Evolutionary conservation across 192 early-diverging fungal species (phyloP), one percentile per base, ranked within the genome.

Genomic region (Podila minutissima): DNA sequence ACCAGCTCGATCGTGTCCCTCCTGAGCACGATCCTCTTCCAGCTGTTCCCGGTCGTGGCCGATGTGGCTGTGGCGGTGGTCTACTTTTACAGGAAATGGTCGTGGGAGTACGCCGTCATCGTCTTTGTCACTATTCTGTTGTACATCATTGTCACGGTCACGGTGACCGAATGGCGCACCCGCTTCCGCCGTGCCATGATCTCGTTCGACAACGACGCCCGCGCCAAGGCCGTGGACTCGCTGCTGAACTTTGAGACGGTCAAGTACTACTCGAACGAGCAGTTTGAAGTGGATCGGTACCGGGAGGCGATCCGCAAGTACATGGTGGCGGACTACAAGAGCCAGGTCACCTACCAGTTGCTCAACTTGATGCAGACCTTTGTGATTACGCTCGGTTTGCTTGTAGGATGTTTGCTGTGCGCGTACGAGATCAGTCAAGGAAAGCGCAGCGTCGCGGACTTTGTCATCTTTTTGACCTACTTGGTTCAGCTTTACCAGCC

Each of bases 231-330:
- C 22, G 96, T 98, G 5, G 98, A 99, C 76, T 98, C 96, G 55
- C 82, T 99, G 64, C 87, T 98, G 58, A 99, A 99, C 84, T 97
- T 97, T 89, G 98, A 99, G 83, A 99, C 98, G 2, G 98, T 99
- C 78, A 99, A 99, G 83, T 98, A 98, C 81, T 98, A 97, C 85
- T 92, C 92, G 71, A 94, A 93, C 50, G 97, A 98, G 84, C 67
- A 84, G 19, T 98, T 92, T 84, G 98, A 99, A 82, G 84, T 94
- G 33, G 71, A 88, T 20, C 87, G 94, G 51, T 99, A 95, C 78
- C 82, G 89, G 19, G 84, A 93, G 32, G 92, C 95, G 0, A 91
- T 99, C 57, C 76, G 83, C 8, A 88, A 88, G 38, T 97, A 91
- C 71, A 95, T 97, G 86, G 82, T 74, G 2, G 97, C 95, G 35